Conservation (phyloP, 441 rosid species). For the Cnidoscolus chayamansa region DNA sequence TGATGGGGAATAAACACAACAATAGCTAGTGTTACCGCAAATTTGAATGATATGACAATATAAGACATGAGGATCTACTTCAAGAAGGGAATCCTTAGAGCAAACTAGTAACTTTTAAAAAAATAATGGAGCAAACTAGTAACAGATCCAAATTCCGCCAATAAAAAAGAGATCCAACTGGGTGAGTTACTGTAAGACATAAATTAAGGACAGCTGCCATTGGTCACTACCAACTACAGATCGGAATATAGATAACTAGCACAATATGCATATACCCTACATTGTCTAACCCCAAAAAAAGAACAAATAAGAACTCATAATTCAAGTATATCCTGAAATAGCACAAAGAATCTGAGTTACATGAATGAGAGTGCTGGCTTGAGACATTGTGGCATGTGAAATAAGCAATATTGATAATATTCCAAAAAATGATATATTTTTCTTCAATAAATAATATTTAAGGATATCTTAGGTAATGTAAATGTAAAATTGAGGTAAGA, state of each 20-base stretch:
- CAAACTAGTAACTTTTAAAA: not conserved
- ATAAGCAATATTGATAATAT: not conserved
- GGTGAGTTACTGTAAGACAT: not conserved
- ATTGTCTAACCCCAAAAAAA: not conserved
- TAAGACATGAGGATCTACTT: not conserved
- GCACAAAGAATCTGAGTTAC: not conserved
- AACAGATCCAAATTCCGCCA: not conserved
- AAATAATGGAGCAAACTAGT: not conserved
- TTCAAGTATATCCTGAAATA: not conserved
- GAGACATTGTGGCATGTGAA: not conserved
- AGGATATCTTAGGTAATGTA: not conserved
- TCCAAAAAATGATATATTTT: not conserved
- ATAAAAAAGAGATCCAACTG: slow-evolving; percentile 4
- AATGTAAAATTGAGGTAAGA: not conserved
- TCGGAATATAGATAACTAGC: not conserved
- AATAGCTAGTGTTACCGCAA: not conserved
- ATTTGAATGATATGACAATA: not conserved
- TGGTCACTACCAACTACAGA: not conserved
- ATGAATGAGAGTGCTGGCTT: not conserved
- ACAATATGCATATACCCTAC: no score
- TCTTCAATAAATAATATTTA: not conserved
- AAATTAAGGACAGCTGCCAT: not conserved
- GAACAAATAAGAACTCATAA: not conserved
- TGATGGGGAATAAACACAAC: not conserved
- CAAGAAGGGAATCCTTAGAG: not conserved